A percentile compares a stretch with the other conserved stretches of the same genome.
Evolutionary conservation across 768 basidiomycete genomes (phyloP).

Genomic region (Cystofilobasidium ferigula): DNA sequence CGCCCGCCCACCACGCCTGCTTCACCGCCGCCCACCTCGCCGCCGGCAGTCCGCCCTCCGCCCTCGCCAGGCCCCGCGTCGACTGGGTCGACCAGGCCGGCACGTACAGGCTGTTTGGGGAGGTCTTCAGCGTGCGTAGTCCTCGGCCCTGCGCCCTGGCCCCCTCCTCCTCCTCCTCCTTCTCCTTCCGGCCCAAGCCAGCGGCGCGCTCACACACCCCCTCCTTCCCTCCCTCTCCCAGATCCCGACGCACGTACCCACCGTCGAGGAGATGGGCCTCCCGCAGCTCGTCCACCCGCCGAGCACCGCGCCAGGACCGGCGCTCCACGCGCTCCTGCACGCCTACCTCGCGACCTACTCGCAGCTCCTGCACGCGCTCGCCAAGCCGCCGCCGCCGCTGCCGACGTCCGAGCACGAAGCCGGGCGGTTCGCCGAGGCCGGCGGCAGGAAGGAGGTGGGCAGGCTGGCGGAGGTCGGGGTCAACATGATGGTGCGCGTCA

Average conservation of each 20-base stretch:
- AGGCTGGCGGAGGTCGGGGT: slow-evolving; percentile 72
- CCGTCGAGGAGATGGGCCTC: slow-evolving; percentile 2
- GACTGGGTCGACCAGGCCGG: slow-evolving; percentile 80
- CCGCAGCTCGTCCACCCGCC: slow-evolving; percentile 64
- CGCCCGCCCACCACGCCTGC: slow-evolving; percentile 68
- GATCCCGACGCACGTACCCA: slow-evolving; percentile 16
- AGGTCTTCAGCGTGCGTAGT: slow-evolving; percentile 69
- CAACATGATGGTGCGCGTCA: slow-evolving; percentile 81
- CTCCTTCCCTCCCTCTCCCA: not conserved
- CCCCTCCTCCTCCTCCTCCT: slow-evolving; percentile 2
- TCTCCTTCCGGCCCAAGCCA: slow-evolving; percentile 1
- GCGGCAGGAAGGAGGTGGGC: slow-evolving; percentile 40
- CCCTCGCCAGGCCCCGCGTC: slow-evolving; percentile 54
- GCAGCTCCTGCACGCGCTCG: slow-evolving; percentile 55
- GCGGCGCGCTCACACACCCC: not conserved
- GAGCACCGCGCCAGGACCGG: slow-evolving; percentile 53
- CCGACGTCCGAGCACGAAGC: slow-evolving; percentile 44
- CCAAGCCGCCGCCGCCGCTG: slow-evolving; percentile 52
- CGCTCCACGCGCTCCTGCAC: slow-evolving; percentile 51
- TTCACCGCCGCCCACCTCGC: slow-evolving; percentile 65
- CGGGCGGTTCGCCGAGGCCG: slow-evolving; percentile 31
- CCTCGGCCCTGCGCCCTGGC: slow-evolving; percentile 25
- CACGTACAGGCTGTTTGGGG: slow-evolving; percentile 71
- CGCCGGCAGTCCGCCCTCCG: slow-evolving; percentile 44
- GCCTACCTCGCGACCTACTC: slow-evolving; percentile 49